Percentiles rank a stretch among this genome's conserved stretches.
These are phyloP conservation scores for Phytophthora nicotianae DNA, from an alignment of 352 stramenopile genomes.

Conservation along the genomic window DNA sequence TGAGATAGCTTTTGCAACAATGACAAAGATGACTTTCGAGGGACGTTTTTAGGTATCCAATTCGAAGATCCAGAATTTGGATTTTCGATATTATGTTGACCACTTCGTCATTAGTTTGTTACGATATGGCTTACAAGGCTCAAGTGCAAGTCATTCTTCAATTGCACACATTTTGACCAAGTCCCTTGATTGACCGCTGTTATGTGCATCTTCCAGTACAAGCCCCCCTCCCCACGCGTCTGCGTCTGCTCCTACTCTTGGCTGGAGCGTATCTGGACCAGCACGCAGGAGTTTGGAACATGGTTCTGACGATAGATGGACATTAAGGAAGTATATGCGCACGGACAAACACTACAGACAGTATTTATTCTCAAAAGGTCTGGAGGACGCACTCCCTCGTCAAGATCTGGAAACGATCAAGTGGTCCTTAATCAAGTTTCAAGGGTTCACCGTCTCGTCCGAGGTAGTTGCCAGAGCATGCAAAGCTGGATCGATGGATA, in stretches of 20 bases:
- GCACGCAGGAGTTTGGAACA: neutral
- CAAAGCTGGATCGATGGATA: neutral
- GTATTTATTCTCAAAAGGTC: slow-evolving; percentile 3
- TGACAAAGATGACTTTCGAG: too few relatives aligned
- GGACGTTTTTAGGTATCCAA: too few relatives aligned
- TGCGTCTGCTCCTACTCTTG: too few relatives aligned
- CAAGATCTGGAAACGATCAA: neutral
- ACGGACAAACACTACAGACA: slow-evolving; percentile 17
- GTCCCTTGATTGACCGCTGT: neutral
- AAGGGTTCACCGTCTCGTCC: slow-evolving; percentile 1
- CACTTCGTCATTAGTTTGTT: too few relatives aligned
- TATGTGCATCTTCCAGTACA: too few relatives aligned
- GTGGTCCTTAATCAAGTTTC: slow-evolving; percentile 16
- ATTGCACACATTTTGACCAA: too few relatives aligned
- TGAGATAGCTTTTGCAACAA: too few relatives aligned
- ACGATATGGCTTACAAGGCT: too few relatives aligned
- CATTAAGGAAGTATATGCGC: neutral
- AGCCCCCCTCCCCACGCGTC: too few relatives aligned
- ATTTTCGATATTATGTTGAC: too few relatives aligned
- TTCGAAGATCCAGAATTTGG: too few relatives aligned
- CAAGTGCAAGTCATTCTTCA: too few relatives aligned
- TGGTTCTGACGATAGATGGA: neutral
- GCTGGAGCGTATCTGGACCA: neutral
- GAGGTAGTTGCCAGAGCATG: slow-evolving; percentile 16
- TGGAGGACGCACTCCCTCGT: slow-evolving; percentile 2